Conservation (phyloP, 2,329 filamentous ascomycete genomes). For the Penicillium sp. region DNA sequence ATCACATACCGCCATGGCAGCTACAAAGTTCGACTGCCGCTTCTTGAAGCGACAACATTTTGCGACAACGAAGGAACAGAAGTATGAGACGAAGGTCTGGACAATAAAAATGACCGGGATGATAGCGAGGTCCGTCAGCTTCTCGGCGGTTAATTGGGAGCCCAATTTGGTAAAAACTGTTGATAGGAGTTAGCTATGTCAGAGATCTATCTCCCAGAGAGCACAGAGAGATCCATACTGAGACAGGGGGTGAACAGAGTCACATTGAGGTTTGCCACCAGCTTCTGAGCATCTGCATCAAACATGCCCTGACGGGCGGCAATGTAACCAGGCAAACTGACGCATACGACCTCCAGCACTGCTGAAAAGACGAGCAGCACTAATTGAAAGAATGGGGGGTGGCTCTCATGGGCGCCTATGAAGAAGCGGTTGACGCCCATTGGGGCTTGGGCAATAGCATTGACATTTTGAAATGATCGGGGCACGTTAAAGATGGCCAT, state of each 20-base stretch:
- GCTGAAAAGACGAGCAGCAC: slow-evolving; percentile 88
- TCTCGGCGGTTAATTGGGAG: slow-evolving; percentile 87
- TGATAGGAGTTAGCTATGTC: not conserved
- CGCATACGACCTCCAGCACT: slow-evolving; percentile 90
- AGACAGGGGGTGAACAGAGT: slow-evolving; percentile 95
- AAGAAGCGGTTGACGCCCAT: slow-evolving; percentile 22
- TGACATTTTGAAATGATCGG: slow-evolving; percentile 48
- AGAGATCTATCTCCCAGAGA: not conserved
- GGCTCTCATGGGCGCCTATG: slow-evolving; percentile 35
- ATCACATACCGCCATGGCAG: slow-evolving; percentile 76
- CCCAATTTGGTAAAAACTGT: slow-evolving; percentile 94
- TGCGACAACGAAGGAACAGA: slow-evolving; percentile 68
- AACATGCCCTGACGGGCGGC: slow-evolving; percentile 88
- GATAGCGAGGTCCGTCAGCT: slow-evolving; percentile 82
- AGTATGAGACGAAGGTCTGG: slow-evolving; percentile 83
- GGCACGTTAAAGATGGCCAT: slow-evolving; percentile 50
- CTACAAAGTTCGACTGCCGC: slow-evolving; percentile 87
- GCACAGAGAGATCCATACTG: slow-evolving; percentile 57
- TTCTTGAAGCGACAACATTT: slow-evolving; percentile 77
- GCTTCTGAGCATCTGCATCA: slow-evolving; percentile 93
- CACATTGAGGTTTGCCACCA: slow-evolving; percentile 93
- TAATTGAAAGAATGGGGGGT: slow-evolving; percentile 58
- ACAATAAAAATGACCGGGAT: slow-evolving; percentile 93
- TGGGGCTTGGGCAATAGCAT: slow-evolving; percentile 29
- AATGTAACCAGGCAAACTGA: slow-evolving; percentile 90